Evolutionary conservation across 352 stramenopile genomes (phyloP), one percentile per base, ranked within the genome.

Genomic region (Phytophthora agathidicida): DNA sequence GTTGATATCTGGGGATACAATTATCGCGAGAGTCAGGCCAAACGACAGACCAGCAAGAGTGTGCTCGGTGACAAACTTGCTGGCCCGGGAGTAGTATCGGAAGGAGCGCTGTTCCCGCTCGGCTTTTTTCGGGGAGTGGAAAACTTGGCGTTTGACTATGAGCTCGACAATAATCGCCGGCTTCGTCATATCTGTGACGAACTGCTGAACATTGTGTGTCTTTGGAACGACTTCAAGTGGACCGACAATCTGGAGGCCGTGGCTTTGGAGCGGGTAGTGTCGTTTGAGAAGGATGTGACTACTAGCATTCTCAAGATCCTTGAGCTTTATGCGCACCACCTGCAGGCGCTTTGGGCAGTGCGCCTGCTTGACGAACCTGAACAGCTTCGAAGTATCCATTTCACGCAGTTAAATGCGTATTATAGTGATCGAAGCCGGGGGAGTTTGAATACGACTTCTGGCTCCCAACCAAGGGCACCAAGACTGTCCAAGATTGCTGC

Each of bases 171-270:
- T 14, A 90, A 90, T 36, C 68, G 75, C 2, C 41, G 77, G 17
- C 64, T 92, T 17, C 78, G 80, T 48, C 68, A 61, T n/a, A 78
- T 90, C n/a, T 90, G 80, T 36, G 83, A 92, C 44, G 80, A 92
- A 43, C 55, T 92, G 17, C 49, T 90, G 4, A 85, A 78, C 14
- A 83, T 92, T 23, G 76, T 92, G 20, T 90, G 77, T 36, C 38
- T 88, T 16, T 92, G 83, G 83, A 90, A 90, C 39, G 80, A 92
- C 57, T 88, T 92, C 48, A 83, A 88, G 31, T 90, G 80, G 80
- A 75, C 73, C 1, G 76, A 90, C 26, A 75, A 79, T 43, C 53
- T 90, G 3, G 61, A 83, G 32, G 54, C 45, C 7, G 37, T 87
- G 19, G 62, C 71, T 7, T 43, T 84, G 6, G 78, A 86, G 23